Base-by-base conservation (phyloP, 2,329 filamentous ascomycete species). In the Aspergillus fijiensis region DNA sequence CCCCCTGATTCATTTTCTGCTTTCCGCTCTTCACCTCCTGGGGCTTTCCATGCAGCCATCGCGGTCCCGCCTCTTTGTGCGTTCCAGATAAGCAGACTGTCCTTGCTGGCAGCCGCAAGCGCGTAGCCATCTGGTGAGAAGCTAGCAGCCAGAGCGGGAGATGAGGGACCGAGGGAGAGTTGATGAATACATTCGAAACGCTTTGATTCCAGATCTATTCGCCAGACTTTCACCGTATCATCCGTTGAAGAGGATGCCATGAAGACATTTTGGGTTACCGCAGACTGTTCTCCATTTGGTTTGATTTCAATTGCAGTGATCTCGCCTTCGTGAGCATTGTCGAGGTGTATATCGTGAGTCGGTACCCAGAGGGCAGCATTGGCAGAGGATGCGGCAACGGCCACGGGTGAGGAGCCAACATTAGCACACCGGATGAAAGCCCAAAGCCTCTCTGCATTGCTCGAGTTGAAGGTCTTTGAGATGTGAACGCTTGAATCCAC, bases 121-220 rank as follows among this genome's bases (percentile, higher is more conserved):
- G 77, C 77, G 57, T 77, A 80, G 11, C 80, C 79, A 63, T 82
- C 79, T 1, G 79, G 77, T 5, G 80, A 80, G 63, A 81, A 81
- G 33, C 74, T 70, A 51, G 77, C 68, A 2, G 75, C 72, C 49
- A 81, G 72, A 51, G 78, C 73, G 5, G 79, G 77, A 25, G 67
- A 62, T 4, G 71, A 70, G 9, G 71, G 65, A 3, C 72, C 72
- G 10, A 80, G 63, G 56, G 71, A 70, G 33, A 80, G 65, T 16
- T 70, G 69, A 60, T 79, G 72, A 47, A 78, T 57, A 51, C 74
- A 73, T 19, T 72, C 67, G 55, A 77, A 71, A 49, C 72, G 70
- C 61, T 73, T 76, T 16, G 66, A 65, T 16, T 76, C 68, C 49
- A 79, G 56, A 60, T 80, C 68, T 51, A 79, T 66, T 45, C 76